Evolutionary conservation across 208 protist genomes (phyloP).

Genomic region (Leishmania mexicana): DNA sequence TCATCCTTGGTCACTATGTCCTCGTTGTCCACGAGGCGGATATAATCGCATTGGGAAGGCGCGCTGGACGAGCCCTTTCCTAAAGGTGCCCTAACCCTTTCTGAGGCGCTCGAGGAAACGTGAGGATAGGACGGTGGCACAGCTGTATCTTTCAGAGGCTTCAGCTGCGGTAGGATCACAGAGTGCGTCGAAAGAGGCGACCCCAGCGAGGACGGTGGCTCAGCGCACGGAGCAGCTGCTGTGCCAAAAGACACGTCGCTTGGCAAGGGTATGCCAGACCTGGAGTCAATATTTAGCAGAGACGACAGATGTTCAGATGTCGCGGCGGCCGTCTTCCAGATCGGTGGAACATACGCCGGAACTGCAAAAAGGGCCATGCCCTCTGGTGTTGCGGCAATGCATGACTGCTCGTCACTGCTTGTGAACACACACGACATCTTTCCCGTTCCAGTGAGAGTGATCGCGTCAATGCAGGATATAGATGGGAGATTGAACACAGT

Average conservation of each 20-base stretch:
- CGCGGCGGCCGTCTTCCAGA: constrained; percentile 55
- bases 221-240: neutral
- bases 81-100: neutral
- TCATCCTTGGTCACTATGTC: neutral
- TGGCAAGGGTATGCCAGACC: neutral
- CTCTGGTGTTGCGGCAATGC: constrained; percentile 67
- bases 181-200: neutral
- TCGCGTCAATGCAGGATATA: constrained; percentile 65
- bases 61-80: neutral
- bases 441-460: constrained; percentile 60
- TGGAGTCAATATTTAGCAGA: constrained; percentile 3
- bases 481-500: constrained; percentile 61
- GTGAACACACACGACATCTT: constrained; percentile 48
- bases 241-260: neutral
- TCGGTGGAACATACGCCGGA: constrained; percentile 75
- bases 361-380: constrained; percentile 83
- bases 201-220: neutral
- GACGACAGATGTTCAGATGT: constrained; percentile 2
- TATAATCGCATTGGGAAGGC: constrained; percentile 23
- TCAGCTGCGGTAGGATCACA: neutral
- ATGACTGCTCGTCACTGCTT: constrained; percentile 66
- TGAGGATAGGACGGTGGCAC: neutral
- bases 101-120: neutral
- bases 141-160: neutral
- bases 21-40: constrained; percentile 36